Base-by-base conservation (phyloP, 2,329 filamentous ascomycete species). In the Akanthomyces muscarius region DNA sequence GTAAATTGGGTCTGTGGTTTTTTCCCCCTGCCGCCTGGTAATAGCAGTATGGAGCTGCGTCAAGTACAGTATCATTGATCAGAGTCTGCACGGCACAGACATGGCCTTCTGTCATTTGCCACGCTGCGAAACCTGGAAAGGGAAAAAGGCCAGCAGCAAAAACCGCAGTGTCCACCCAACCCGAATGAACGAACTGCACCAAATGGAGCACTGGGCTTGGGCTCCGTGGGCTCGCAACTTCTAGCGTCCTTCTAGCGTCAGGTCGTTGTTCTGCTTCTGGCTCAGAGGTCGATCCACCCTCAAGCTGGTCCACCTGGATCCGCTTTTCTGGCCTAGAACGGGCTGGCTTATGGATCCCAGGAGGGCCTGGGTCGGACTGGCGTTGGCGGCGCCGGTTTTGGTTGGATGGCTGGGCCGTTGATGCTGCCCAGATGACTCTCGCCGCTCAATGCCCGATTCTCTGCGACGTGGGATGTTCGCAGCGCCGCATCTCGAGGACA, bases 221-320 rank as follows among this genome's bases (percentile, higher is more conserved):
- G 33, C 5, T 51, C 30, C 5, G 21, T 33, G 13, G 16, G 21
- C 41, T 21, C 33, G 33, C 33, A 50, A 57, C 44, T 62, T 56
- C 50, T 56, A 54, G 41, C 33, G 42, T 52, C 65, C 63, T 71
- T 71, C 69, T 71, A 71, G 69, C 68, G 68, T 54, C 66, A 63
- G 25, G 42, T 16, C n/a, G 25, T 18, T 48, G 59, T 28, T 48
- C 28, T 38, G 18, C 38, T 50, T 50, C 28, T 38, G 55, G 55
- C 18, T 47, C 44, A 48, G 30, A 4, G 14, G 36, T 21, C 63
- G 44, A 50, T 62, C 64, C 66, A 62, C 63, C 54, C 44, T 45
- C 50, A 42, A 54, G 44, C 41, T 28, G 21, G 6, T 6, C 54
- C 51, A 41, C 33, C 45, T 6, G 21, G 21, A 5, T 33, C 41